phyloP scores from a whole-genome alignment of 805 yeast genomes.

The Candida insectorum region DNA sequence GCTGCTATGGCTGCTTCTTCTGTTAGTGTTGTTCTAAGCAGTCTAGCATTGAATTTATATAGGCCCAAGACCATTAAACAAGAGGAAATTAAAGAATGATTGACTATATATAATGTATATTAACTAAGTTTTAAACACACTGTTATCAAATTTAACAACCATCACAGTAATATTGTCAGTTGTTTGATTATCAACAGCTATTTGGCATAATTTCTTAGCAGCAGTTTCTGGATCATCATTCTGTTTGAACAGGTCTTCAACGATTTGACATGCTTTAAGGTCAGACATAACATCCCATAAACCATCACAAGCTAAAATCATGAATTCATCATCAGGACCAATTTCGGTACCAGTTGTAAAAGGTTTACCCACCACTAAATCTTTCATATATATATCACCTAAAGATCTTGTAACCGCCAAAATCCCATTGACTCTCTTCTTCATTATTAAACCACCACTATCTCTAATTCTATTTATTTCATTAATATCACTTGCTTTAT shows the following conservation, averaged over 20 bases:
- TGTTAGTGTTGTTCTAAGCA: slow-evolving; percentile 55
- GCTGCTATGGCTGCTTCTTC: slow-evolving; percentile 64
- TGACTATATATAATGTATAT: slow-evolving; percentile 1
- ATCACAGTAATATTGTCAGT: slow-evolving; percentile 92
- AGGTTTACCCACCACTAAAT: slow-evolving; percentile 83
- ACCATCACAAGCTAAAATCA: slow-evolving; percentile 94
- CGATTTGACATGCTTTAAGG: slow-evolving; percentile 74
- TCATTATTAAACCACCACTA: slow-evolving; percentile 84
- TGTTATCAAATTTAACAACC: slow-evolving; percentile 63
- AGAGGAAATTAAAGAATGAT: neutral
- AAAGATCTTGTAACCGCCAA: slow-evolving; percentile 90
- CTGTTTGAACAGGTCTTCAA: slow-evolving; percentile 44
- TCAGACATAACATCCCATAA: slow-evolving; percentile 94
- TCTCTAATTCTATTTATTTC: slow-evolving; percentile 75
- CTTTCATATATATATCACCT: slow-evolving; percentile 92
- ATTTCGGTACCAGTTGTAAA: slow-evolving; percentile 87
- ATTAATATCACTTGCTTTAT: slow-evolving; percentile 78
- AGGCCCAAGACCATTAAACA: slow-evolving; percentile 23
- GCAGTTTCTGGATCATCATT: slow-evolving; percentile 56
- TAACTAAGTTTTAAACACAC: slow-evolving; percentile 29
- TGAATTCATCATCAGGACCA: slow-evolving; percentile 61
- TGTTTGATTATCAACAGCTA: slow-evolving; percentile 74
- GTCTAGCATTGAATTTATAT: slow-evolving; percentile 49
- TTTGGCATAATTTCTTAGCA: slow-evolving; percentile 60
- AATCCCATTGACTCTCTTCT: slow-evolving; percentile 92